phyloP scores from a whole-genome alignment of 352 stramenopile species.

The Pythium volutum region DNA sequence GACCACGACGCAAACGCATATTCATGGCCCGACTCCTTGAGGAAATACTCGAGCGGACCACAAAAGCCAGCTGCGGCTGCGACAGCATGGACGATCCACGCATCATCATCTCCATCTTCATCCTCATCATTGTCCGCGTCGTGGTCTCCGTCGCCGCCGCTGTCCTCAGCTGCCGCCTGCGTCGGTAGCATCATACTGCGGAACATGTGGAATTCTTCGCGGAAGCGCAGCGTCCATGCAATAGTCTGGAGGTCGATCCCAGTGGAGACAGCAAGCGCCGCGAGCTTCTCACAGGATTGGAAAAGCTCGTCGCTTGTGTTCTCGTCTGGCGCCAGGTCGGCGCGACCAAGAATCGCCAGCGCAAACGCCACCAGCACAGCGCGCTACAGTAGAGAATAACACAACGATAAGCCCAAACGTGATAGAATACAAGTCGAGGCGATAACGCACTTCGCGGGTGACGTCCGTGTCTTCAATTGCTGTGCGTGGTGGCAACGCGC shows the following conservation, averaged over 20 bases:
- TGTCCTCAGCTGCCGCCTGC: conserved; percentile 19
- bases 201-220: conserved; percentile 47
- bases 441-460: conserved; percentile 15
- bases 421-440: neutral
- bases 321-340: conserved; percentile 2
- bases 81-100: conserved; percentile 35
- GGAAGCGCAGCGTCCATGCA: conserved; percentile 49
- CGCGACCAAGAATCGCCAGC: conserved; percentile 16
- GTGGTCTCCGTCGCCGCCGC: conserved; percentile 9
- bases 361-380: conserved; percentile 26
- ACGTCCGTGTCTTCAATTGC: conserved; percentile 14
- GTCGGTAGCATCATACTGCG: conserved; percentile 30
- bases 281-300: conserved; percentile 24
- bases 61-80: conserved; percentile 29
- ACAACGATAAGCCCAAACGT: neutral
- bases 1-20: conserved; percentile 65
- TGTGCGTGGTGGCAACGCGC: neutral
- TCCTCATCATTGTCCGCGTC: conserved; percentile 22
- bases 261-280: conserved; percentile 27
- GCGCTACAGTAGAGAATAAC: conserved; percentile 11
- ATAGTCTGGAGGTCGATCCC: conserved; percentile 40
- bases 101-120: conserved; percentile 5
- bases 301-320: neutral
- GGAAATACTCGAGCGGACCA: conserved; percentile 45
- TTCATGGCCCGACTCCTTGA: conserved; percentile 44